Conservation (phyloP, 2,329 filamentous ascomycete species). For the Phialophora macrospora region DNA sequence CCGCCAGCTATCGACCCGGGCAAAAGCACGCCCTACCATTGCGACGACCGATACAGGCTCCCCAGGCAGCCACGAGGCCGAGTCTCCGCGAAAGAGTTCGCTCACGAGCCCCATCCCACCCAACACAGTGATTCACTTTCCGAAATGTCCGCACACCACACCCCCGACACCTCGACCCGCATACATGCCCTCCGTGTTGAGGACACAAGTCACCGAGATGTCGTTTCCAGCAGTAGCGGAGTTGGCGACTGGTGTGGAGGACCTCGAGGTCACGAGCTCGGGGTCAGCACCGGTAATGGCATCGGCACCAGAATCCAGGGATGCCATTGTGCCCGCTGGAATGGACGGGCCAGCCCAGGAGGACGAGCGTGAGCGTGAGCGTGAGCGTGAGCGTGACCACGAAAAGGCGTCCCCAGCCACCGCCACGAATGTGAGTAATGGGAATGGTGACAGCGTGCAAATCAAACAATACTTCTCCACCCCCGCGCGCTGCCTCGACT, state of each 20-base stretch:
- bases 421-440: neutral
- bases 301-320: neutral
- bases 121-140: constrained; percentile 21
- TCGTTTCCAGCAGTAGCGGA: neutral
- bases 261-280: neutral
- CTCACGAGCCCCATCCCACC: constrained; percentile 20
- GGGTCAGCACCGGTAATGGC: too few relatives aligned
- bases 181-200: constrained; percentile 16
- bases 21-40: neutral
- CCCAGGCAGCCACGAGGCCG: neutral
- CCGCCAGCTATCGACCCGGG: constrained; percentile 17
- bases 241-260: neutral
- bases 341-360: neutral
- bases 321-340: neutral
- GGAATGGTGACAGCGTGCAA: neutral
- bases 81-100: neutral
- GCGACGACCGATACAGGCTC: neutral
- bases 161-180: constrained; percentile 28
- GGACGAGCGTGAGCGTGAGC: neutral
- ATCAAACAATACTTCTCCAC: constrained; percentile 16
- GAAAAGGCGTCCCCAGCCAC: neutral
- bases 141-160: constrained; percentile 24
- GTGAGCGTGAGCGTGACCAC: neutral
- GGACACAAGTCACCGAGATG: constrained; percentile 11
- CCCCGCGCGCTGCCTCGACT: constrained; percentile 23